Conservation (phyloP, 2,329 filamentous ascomycete species). For the Epichloe aotearoae region DNA sequence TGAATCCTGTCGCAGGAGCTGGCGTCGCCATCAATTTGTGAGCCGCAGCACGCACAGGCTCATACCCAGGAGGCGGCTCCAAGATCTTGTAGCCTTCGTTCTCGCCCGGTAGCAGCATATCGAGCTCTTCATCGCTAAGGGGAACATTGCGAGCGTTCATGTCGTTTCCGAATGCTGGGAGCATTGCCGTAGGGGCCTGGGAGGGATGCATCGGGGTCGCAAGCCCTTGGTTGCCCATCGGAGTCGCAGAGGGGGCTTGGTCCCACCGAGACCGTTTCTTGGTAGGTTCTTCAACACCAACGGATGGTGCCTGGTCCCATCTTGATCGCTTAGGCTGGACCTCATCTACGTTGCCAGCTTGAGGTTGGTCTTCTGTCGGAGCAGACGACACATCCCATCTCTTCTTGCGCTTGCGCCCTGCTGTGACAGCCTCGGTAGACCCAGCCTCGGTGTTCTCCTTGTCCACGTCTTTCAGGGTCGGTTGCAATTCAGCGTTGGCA, state of each 20-base stretch:
- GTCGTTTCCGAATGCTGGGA: slow-evolving; percentile 66
- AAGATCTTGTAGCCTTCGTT: slow-evolving; percentile 87
- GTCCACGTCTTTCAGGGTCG: slow-evolving; percentile 61
- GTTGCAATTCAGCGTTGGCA: slow-evolving; percentile 50
- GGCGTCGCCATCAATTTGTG: slow-evolving; percentile 65
- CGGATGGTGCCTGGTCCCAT: slow-evolving; percentile 72
- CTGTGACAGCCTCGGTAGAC: slow-evolving; percentile 47
- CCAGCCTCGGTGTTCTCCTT: slow-evolving; percentile 63
- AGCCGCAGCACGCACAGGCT: slow-evolving; percentile 63
- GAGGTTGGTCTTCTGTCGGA: slow-evolving; percentile 35
- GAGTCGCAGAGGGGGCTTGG: slow-evolving; percentile 71
- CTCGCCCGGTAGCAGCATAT: slow-evolving; percentile 77
- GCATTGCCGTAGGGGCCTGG: slow-evolving; percentile 33
- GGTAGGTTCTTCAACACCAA: slow-evolving; percentile 42
- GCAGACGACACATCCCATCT: slow-evolving; percentile 76
- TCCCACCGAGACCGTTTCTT: slow-evolving; percentile 85
- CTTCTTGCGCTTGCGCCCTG: slow-evolving; percentile 76
- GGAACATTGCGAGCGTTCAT: slow-evolving; percentile 60
- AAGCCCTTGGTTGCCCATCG: slow-evolving; percentile 58
- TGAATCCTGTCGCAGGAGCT: slow-evolving; percentile 71
- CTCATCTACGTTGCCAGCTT: slow-evolving; percentile 36
- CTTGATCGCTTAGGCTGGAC: slow-evolving; percentile 62
- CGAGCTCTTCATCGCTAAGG: slow-evolving; percentile 86
- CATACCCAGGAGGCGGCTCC: slow-evolving; percentile 82
- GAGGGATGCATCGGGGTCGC: slow-evolving; percentile 67